Base-by-base conservation (phyloP, 441 rosid genomes). In the Gossypium gossypioides region DNA sequence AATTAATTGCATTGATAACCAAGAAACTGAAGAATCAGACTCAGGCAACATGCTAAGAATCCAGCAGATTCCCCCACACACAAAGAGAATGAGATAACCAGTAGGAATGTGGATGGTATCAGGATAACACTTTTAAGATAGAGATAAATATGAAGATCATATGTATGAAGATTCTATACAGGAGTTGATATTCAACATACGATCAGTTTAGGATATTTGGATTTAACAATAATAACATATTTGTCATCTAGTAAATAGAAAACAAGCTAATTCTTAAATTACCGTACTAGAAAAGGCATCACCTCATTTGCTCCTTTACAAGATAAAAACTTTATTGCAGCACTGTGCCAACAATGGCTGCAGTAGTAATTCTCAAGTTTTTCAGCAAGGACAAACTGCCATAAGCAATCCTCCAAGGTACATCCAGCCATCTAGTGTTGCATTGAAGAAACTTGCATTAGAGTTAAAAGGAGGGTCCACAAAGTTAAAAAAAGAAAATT, bases 311-410 rank as follows among this genome's bases (percentile, higher is more conserved):
- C 82, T 76, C 81, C 85, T 29, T 19, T 75, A 18, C 79, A 24
- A 8, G 87, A 77, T 69, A 86, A 71, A 85, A 81, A 91, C 75
- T 86, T 86, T 50, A 69, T 60, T 0, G 96, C 97, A 80, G 88
- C 93, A 63, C 75, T 71, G 74, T 94, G 96, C 97, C 98, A 94
- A 79, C 98, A 91, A 61, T 29, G 82, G 77, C 84, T 80, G 77
- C 98, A 94, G 71, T 59, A 78, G 82, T 89, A 93, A 77, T 86
- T 84, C 78, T 87, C 90, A 42, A 91, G 78, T 81, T 78, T 84
- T 74, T 91, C 95, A 0, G 90, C 81, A 34, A 62, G 72, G 74
- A 81, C 63, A 75, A 90, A 91, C 74, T 86, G 88, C 81, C 82
- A 84, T 81, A 91, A 74, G 84, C 97, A 90, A 75, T 84, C 85